Conservation (phyloP, 2,329 filamentous ascomycete genomes). For the Scedosporium dehoogii region DNA sequence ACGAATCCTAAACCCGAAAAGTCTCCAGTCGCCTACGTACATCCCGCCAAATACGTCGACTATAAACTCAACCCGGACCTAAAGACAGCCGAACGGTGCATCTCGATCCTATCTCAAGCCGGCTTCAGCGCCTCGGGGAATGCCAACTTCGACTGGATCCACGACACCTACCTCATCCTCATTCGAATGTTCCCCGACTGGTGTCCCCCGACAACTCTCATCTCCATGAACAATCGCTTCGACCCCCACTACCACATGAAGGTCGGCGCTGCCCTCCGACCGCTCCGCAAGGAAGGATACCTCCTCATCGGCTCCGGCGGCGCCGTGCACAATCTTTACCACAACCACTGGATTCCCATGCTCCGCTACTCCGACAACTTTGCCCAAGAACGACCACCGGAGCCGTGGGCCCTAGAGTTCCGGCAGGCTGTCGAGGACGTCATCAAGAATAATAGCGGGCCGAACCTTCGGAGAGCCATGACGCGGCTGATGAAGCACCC, state of each 20-base stretch:
- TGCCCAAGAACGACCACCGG: conserved; percentile 39
- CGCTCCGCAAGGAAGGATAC: conserved; percentile 36
- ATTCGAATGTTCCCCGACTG: conserved; percentile 58
- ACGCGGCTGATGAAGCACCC: conserved; percentile 61
- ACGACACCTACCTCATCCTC: conserved; percentile 59
- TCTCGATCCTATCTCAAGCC: conserved; percentile 33
- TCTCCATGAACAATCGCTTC: conserved; percentile 27
- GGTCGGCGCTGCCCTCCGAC: conserved; percentile 46
- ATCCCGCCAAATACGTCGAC: conserved; percentile 52
- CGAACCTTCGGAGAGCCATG: conserved; percentile 41
- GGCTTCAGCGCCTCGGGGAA: conserved; percentile 47
- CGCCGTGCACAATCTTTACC: conserved; percentile 61
- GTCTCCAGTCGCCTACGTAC: conserved; percentile 55
- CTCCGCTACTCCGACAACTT: conserved; percentile 33
- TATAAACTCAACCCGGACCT: conserved; percentile 55
- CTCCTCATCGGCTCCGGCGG: conserved; percentile 51
- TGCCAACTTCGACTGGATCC: conserved; percentile 57
- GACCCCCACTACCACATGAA: conserved; percentile 35
- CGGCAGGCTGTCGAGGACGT: conserved; percentile 54
- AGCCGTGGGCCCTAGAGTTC: conserved; percentile 51
- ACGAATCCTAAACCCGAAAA: conserved; percentile 51
- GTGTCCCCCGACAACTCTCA: conserved; percentile 48
- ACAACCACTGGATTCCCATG: conserved; percentile 58
- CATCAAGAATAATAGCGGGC: conserved; percentile 34
- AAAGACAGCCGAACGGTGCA: conserved; percentile 35